Conservation (phyloP, 257 asterid species). For the Perilla frutescens region DNA sequence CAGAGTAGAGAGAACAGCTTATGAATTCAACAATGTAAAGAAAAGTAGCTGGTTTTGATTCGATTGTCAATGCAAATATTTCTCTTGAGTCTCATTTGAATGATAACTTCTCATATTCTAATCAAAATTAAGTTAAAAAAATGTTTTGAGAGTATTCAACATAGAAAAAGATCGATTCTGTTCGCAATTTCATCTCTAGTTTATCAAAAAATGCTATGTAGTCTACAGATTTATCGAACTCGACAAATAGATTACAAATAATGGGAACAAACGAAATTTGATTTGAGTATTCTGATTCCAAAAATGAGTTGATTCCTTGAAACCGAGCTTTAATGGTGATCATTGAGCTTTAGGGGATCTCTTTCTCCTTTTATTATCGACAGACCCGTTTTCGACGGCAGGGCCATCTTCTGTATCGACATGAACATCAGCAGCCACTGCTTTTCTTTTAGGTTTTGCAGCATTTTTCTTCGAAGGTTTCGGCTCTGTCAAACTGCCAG, state of each 20-base stretch:
- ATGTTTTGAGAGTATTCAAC: slow-evolving; percentile 3
- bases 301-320: slow-evolving; percentile 31
- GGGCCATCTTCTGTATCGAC: slow-evolving; percentile 33
- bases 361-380: slow-evolving; percentile 34
- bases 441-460: slow-evolving; percentile 41
- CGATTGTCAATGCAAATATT: neutral
- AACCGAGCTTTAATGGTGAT: slow-evolving; percentile 12
- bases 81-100: slow-evolving; percentile 28
- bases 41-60: neutral
- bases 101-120: neutral
- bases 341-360: slow-evolving; percentile 25
- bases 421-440: slow-evolving; percentile 32
- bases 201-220: neutral
- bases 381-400: slow-evolving; percentile 34
- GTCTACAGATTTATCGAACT: slow-evolving; percentile 12
- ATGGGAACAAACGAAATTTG: neutral
- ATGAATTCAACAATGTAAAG: neutral
- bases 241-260: slow-evolving; percentile 1
- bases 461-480: slow-evolving; percentile 41
- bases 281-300: slow-evolving; percentile 22
- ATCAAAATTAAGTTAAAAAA: slow-evolving; percentile 27
- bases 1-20: slow-evolving; percentile 7
- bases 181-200: neutral
- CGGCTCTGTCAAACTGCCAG: slow-evolving; percentile 50
- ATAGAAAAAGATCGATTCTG: slow-evolving; percentile 8